Evolutionary conservation across 768 basidiomycete species (phyloP).

Genomic region (Gautieria morchelliformis): DNA sequence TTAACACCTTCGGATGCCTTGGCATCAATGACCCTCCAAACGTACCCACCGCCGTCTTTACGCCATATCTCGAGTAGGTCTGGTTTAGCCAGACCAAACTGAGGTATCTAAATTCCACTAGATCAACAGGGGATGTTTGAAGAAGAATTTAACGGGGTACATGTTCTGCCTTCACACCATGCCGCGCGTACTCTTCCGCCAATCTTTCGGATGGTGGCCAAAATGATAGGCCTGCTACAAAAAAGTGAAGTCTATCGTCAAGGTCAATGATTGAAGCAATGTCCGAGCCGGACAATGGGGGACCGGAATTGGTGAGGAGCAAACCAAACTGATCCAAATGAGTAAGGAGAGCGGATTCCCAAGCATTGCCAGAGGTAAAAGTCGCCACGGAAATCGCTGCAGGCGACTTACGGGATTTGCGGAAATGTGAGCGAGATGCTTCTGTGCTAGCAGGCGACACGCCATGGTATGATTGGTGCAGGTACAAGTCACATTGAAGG

Average conservation of each 20-base stretch:
- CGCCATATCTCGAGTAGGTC: constrained; percentile 38
- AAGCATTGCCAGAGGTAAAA: constrained; percentile 34
- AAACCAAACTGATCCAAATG: constrained; percentile 33
- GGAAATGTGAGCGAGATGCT: background rate
- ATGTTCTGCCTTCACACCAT: constrained; percentile 18
- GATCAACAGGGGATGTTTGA: background rate
- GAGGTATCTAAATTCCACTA: background rate
- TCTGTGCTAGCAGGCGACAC: background rate
- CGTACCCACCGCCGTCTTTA: constrained; percentile 17
- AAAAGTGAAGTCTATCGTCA: constrained; percentile 36
- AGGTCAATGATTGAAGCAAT: constrained; percentile 33
- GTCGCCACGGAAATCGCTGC: constrained; percentile 29
- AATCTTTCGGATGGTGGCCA: constrained; percentile 31
- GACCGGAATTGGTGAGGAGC: constrained; percentile 31
- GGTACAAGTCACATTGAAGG: constrained; percentile 36
- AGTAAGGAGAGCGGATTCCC: constrained; percentile 33
- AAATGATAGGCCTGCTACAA: constrained; percentile 34
- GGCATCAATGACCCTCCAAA: constrained; percentile 42
- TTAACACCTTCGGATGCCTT: constrained; percentile 40
- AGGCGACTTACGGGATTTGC: constrained; percentile 10
- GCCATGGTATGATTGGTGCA: constrained; percentile 33
- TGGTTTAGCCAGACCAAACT: constrained; percentile 38
- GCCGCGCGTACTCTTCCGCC: constrained; percentile 23
- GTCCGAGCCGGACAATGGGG: constrained; percentile 23
- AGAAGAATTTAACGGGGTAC: constrained; percentile 14